These are phyloP conservation scores for Silene uniflora DNA, from an alignment of 148 eudicot genomes.

Conservation along the genomic window DNA sequence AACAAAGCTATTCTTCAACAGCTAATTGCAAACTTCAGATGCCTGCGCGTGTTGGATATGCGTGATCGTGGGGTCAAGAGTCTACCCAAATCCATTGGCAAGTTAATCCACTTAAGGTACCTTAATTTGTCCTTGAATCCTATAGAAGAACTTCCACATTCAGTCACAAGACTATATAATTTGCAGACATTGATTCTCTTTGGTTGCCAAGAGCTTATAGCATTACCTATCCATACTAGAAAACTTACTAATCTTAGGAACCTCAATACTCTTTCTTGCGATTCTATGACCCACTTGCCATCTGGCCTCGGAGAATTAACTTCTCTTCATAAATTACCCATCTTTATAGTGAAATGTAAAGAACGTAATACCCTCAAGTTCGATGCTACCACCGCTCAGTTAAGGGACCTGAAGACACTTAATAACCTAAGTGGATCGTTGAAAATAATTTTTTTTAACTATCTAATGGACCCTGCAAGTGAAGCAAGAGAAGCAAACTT, in stretches of 20 bases:
- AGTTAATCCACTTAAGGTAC: slow-evolving; percentile 24
- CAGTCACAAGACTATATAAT: slow-evolving; percentile 31
- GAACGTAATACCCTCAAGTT: too few species aligned
- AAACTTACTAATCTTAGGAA: slow-evolving; percentile 13
- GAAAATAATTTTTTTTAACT: background rate
- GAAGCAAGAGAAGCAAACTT: slow-evolving; percentile 14
- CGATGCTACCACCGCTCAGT: background rate
- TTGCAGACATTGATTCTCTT: slow-evolving; percentile 32
- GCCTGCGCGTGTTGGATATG: slow-evolving; percentile 24
- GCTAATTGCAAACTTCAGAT: slow-evolving; percentile 4
- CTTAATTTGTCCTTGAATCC: slow-evolving; percentile 17
- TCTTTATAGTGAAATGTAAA: background rate
- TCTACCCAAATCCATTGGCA: slow-evolving; percentile 22
- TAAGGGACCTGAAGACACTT: background rate
- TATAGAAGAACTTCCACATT: slow-evolving; percentile 16
- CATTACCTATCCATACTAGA: slow-evolving; percentile 10
- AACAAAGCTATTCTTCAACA: background rate
- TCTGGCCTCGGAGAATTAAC: slow-evolving; percentile 12
- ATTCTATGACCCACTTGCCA: background rate
- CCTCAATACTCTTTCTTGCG: background rate
- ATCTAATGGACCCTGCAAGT: background rate
- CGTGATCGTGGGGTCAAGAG: background rate
- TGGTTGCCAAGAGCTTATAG: background rate
- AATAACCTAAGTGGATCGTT: slow-evolving; percentile 13
- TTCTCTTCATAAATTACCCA: background rate